phyloP scores from a whole-genome alignment of 495 filamentous ascomycete species.

The Aspergillus panamensis region DNA sequence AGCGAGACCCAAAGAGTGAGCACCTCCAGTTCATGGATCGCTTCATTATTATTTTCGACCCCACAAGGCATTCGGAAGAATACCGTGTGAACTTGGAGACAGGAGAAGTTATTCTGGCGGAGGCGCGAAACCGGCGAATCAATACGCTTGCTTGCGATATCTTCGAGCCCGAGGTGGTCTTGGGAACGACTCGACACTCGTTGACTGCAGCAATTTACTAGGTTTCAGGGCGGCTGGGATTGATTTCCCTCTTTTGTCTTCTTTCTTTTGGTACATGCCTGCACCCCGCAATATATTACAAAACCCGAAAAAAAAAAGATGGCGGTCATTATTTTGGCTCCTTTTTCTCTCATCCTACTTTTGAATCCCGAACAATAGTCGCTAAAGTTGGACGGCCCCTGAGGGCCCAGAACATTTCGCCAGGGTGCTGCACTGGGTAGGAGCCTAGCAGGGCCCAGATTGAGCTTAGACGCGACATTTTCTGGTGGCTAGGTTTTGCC shows the following conservation, averaged over 20 bases:
- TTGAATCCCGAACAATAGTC: not conserved
- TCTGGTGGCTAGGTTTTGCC: slow-evolving; percentile 16
- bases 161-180: not conserved
- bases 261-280: slow-evolving; percentile 2
- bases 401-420: slow-evolving; percentile 23
- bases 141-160: not conserved
- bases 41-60: slow-evolving; percentile 13
- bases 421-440: slow-evolving; percentile 2
- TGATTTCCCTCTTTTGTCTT: not conserved
- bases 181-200: not conserved
- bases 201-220: not conserved
- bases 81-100: not conserved
- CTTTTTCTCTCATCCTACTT: not conserved
- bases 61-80: slow-evolving; percentile 12
- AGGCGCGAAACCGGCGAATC: not conserved
- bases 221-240: no score
- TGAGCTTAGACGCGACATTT: slow-evolving; percentile 8
- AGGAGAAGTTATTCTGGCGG: slow-evolving; percentile 1
- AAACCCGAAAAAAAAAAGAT: slow-evolving; percentile 1
- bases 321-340: slow-evolving; percentile 6
- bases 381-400: slow-evolving; percentile 20
- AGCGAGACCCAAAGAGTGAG: slow-evolving; percentile 11
- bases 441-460: slow-evolving; percentile 15
- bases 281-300: slow-evolving; percentile 16
- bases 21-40: slow-evolving; percentile 21